phyloP scores from a whole-genome alignment of 768 basidiomycete species.

The Tricholomella constricta region DNA sequence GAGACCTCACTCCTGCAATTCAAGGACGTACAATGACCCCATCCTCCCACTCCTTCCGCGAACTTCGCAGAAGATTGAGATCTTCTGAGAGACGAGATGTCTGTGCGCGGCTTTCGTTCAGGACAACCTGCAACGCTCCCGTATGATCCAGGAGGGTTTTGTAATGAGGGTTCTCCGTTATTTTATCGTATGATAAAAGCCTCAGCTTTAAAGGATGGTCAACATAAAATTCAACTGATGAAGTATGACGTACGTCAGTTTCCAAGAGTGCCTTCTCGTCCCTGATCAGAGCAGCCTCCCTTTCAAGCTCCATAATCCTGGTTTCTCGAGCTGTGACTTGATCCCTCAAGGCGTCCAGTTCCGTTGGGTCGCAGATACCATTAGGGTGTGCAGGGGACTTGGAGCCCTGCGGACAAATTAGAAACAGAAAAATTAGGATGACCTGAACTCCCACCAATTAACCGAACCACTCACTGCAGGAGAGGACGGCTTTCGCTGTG shows the following conservation, averaged over 20 bases:
- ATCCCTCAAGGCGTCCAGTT: constrained; percentile 42
- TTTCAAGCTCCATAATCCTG: constrained; percentile 50
- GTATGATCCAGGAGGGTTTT: constrained; percentile 57
- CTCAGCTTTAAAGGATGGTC: constrained; percentile 34
- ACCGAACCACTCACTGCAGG: constrained; percentile 73
- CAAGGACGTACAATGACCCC: constrained; percentile 39
- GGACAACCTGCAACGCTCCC: constrained; percentile 44
- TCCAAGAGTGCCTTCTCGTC: constrained; percentile 46
- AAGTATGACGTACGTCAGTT: constrained; percentile 40
- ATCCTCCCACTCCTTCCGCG: constrained; percentile 51
- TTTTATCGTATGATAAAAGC: constrained; percentile 42
- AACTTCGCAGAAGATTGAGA: constrained; percentile 37
- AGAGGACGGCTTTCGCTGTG: constrained; percentile 56
- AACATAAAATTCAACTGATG: not conserved
- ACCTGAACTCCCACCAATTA: constrained; percentile 65
- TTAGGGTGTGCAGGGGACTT: constrained; percentile 35
- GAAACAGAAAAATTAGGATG: constrained; percentile 44
- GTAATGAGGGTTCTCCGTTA: constrained; percentile 54
- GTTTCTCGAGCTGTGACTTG: constrained; percentile 44
- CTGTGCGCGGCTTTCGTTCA: constrained; percentile 41
- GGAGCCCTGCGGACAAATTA: constrained; percentile 48
- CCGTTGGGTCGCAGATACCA: constrained; percentile 37
- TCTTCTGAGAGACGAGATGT: constrained; percentile 45
- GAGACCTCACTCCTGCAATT: constrained; percentile 11
- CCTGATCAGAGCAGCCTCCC: constrained; percentile 45